Base-by-base conservation (phyloP, 2,329 filamentous ascomycete species). In the Colletotrichum neosansevieriae region DNA sequence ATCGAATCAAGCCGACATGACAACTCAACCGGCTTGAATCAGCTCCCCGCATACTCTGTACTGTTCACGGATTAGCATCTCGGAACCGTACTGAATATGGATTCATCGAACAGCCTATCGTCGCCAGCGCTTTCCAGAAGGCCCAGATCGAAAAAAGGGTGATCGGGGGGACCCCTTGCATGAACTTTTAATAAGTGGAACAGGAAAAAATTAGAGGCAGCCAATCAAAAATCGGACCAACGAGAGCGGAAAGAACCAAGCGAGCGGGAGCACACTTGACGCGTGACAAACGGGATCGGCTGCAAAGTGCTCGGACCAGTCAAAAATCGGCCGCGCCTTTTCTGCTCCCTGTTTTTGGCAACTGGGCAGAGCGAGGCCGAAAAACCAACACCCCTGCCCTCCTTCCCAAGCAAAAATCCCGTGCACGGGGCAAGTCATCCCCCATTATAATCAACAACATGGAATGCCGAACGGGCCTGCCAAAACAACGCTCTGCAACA, bases 221-320 rank as follows among this genome's bases (percentile, higher is more conserved):
- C 69, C 66, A 70, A 70, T 70, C 15, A 66, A 68, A 69, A 70
- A 58, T 61, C 54, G 24, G 65, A 15, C n/a, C 56, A 38, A 9
- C 10, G 11, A 4, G 5, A 32, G 36, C 38, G 44, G 58, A n/a
- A 50, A 36, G 40, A 50, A 36, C 58, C 45, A 62, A 40, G 44
- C 12, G 12, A 34, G 40, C 50, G 45, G 51, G 44, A 53, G 15
- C 47, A 32, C 19, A 54, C 13, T 47, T 54, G 66, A 59, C 53
- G 65, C 60, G 64, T 67, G 64, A 63, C 64, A 44, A 21, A 36
- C 42, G 38, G n/a, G n/a, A 29, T 19, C 19, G 15, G 45, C 17
- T 17, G 32, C 7, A 47, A 21, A n/a, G 42, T 57, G 58, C 63
- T 57, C 63, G n/a, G 63, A n/a, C 58, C 58, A 57, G 44, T 66